Evolutionary conservation across 83 land plant species (phyloP).

Genomic region (Picea abies): DNA sequence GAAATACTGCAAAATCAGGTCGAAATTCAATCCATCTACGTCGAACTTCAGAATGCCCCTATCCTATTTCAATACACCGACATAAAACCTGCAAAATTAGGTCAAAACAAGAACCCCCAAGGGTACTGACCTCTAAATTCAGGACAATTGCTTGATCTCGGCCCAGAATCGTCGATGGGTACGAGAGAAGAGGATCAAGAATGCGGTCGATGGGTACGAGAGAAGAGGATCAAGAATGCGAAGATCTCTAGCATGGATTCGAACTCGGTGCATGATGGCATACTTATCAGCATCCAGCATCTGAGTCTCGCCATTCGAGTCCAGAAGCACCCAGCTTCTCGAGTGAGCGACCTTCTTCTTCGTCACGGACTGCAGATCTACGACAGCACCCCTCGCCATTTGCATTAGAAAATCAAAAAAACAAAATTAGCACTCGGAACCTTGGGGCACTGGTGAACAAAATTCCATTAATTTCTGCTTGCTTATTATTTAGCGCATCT

Average conservation of each 20-base stretch:
- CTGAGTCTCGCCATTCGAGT: conserved; percentile 59
- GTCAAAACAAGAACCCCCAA: background rate
- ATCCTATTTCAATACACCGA: background rate
- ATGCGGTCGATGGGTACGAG: too few relatives aligned
- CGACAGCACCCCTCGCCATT: too few relatives aligned
- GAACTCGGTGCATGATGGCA: conserved; percentile 93
- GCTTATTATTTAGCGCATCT: too few relatives aligned
- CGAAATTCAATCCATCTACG: background rate
- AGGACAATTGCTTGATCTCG: conserved; percentile 96
- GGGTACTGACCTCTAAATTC: conserved; percentile 79
- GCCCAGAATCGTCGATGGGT: conserved; percentile 97
- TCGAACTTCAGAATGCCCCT: background rate
- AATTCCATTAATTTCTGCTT: too few relatives aligned
- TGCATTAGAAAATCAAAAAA: too few relatives aligned
- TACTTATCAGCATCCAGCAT: conserved; percentile 90
- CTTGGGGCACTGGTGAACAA: too few relatives aligned
- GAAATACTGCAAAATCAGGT: background rate
- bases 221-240: too few relatives aligned
- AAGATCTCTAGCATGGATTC: conserved; percentile 95
- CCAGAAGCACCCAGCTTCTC: conserved; percentile 69
- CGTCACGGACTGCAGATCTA: too few relatives aligned
- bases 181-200: conserved; percentile 90
- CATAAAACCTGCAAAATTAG: background rate
- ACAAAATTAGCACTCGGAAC: too few relatives aligned
- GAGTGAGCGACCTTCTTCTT: too few relatives aligned